Base-by-base conservation (phyloP, 1,284 basidiomycete species). In the Pseudozyma sp. region DNA sequence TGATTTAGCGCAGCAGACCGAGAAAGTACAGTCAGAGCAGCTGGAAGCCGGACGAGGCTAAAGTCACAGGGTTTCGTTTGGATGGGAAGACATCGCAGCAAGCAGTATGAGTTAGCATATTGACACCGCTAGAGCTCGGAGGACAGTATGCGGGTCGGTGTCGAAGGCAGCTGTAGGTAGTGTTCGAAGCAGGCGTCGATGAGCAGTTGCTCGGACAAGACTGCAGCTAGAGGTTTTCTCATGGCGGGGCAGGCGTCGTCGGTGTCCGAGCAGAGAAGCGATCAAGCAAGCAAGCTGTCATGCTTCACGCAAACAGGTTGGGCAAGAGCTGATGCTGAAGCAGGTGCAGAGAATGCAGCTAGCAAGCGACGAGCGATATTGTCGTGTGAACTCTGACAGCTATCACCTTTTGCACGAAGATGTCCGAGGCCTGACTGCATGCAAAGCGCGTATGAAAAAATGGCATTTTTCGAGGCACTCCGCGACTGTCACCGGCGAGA, bases 131-230 rank as follows among this genome's bases (percentile, higher is more conserved):
- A 34, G 43, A 70, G 61, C 67, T 70, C 61, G 67, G 67, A 18
- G 60, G 57, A 53, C 39, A 40, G 53, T 56, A 70, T 70, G 67
- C 67, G 53, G 57, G 48, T 70, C 67, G 67, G 67, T 57, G 57
- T 70, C 53, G 44, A 60, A 43, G 44, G 39, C 21, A 59, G 39
- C 10, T 12, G 12, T 40, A 19, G 35, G 35, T 59, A 57, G 39
- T 47, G 38, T 42, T 31, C 7, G 13, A 59, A 47, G 25, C 25
- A 19, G 39, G 16, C 44, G 38, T 48, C 40, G 49, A 59, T 38
- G 18, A 43, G 19, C 14, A 52, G 53, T 9, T 43, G 57, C 61
- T 70, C 67, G 60, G 67, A 50, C 61, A 57, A 16, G 45, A 34
- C 57, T 64, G 67, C 67, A 64, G 61, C 54, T 64, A 47, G 25